Evolutionary conservation across 768 basidiomycete species (phyloP).

Genomic region (Cystobasidium ongulense): DNA sequence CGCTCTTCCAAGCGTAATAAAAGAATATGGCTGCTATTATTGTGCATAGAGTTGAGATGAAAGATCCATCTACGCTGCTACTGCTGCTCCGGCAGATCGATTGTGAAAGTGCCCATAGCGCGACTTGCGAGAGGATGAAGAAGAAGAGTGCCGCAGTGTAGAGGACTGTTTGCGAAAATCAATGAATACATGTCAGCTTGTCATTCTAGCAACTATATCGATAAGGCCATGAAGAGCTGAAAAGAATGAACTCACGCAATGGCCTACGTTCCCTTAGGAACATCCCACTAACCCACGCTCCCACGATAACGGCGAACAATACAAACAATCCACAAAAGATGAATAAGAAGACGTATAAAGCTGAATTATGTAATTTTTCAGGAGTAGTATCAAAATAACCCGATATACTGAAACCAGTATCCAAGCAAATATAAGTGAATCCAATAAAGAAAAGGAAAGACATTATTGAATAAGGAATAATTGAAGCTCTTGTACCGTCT

Average conservation of each 20-base stretch:
- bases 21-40: conserved; percentile 16
- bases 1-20: conserved; percentile 32
- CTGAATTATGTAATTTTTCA: conserved; percentile 57
- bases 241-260: conserved; percentile 51
- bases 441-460: conserved; percentile 53
- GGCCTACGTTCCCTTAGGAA: conserved; percentile 72
- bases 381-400: conserved; percentile 54
- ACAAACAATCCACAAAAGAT: conserved; percentile 69
- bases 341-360: conserved; percentile 60
- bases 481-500: conserved; percentile 62
- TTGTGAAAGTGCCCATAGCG: conserved; percentile 54
- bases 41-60: conserved; percentile 62
- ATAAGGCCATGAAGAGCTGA: neutral
- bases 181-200: neutral
- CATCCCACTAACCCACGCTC: conserved; percentile 68
- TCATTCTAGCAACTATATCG: no score
- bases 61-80: conserved; percentile 71
- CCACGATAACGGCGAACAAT: conserved; percentile 62
- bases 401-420: conserved; percentile 65
- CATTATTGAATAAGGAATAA: conserved; percentile 10
- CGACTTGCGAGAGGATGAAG: conserved; percentile 63
- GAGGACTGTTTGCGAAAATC: conserved; percentile 49
- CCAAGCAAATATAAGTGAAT: conserved; percentile 75
- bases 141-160: conserved; percentile 65
- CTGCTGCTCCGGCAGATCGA: conserved; percentile 61